These are phyloP conservation scores for Collybiopsis luxurians DNA, from an alignment of 768 basidiomycete species.

Conservation along the genomic window DNA sequence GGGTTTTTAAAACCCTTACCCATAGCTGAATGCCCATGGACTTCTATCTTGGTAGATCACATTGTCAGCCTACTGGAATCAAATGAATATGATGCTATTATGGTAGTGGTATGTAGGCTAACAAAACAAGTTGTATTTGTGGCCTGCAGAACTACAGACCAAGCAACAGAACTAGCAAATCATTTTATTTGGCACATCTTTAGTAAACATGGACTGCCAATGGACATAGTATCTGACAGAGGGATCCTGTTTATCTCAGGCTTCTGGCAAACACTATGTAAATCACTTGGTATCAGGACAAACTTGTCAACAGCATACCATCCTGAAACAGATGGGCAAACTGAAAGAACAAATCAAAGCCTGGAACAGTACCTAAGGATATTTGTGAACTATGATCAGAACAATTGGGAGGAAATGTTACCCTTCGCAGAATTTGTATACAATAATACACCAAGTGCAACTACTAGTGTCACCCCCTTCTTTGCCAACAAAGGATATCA, in stretches of 20 bases:
- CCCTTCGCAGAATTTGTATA: conserved; percentile 25
- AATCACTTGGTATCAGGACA: conserved; percentile 10
- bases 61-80: no score
- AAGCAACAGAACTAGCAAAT: no score
- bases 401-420: conserved; percentile 22
- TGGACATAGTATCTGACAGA: no score
- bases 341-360: conserved; percentile 19
- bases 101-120: no score
- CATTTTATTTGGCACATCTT: no score
- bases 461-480: conserved; percentile 23
- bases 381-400: conserved; percentile 20
- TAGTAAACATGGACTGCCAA: no score
- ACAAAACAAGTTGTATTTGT: no score
- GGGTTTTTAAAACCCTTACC: no score
- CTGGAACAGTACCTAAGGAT: conserved; percentile 21
- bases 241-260: conserved; percentile 5
- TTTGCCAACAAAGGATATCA: conserved; percentile 24
- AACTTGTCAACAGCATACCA: conserved; percentile 18
- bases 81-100: no score
- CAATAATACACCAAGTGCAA: conserved; percentile 20
- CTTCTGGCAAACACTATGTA: conserved; percentile 24
- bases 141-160: no score
- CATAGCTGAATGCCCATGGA: no score
- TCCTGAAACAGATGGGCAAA: conserved; percentile 20
- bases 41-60: no score